phyloP scores from a whole-genome alignment of 2,329 filamentous ascomycete genomes.

The Calonectria multiphialidica region DNA sequence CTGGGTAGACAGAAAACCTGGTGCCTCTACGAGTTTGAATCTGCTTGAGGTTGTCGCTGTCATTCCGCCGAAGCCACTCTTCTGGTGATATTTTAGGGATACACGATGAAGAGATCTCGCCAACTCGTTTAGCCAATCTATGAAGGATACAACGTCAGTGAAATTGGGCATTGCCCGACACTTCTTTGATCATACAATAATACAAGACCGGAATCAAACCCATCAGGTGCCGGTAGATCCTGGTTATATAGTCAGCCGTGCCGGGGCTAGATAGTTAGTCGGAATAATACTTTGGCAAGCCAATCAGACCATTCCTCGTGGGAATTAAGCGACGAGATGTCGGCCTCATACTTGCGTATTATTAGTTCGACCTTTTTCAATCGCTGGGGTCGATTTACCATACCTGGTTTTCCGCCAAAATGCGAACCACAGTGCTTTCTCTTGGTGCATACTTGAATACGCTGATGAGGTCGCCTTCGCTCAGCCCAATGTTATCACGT shows the following conservation, averaged over 20 bases:
- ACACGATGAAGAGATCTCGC: not conserved
- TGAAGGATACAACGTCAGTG: not conserved
- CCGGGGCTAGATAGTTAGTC: not conserved
- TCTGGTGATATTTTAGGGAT: not conserved
- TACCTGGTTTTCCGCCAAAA: not conserved
- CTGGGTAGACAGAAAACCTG: not conserved
- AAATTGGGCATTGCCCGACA: too few relatives aligned
- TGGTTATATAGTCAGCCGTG: not conserved
- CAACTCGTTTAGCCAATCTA: not conserved
- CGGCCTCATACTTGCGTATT: not conserved
- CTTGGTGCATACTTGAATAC: constrained; percentile 14
- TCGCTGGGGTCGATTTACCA: not conserved
- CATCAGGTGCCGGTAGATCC: not conserved
- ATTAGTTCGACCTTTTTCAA: not conserved
- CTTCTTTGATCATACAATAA: not conserved
- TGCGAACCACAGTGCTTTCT: constrained; percentile 10
- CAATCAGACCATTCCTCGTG: not conserved
- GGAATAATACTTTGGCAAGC: not conserved
- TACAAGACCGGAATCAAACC: not conserved
- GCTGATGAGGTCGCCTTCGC: not conserved
- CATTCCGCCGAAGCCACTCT: not conserved
- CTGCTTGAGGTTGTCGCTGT: not conserved
- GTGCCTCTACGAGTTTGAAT: not conserved
- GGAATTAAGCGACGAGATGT: not conserved
- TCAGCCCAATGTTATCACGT: not conserved